Evolutionary conservation across 164 flowering plant genomes (phyloP).

Genomic region (Aristolochia fimbriata): DNA sequence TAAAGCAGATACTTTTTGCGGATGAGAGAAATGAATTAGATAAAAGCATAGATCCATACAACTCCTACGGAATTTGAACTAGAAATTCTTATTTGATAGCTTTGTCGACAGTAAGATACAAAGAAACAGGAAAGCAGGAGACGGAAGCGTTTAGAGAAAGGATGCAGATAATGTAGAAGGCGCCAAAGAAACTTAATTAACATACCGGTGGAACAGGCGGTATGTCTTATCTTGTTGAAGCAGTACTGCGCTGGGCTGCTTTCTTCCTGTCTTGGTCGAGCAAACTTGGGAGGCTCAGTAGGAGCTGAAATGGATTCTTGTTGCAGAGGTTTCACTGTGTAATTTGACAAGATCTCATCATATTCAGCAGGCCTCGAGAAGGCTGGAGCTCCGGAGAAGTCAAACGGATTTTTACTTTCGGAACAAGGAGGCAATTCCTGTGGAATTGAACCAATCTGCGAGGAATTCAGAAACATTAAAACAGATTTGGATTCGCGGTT

Average conservation of each 20-base stretch:
- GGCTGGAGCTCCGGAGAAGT: constrained; percentile 23
- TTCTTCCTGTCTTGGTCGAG: constrained; percentile 20
- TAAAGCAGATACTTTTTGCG: too few relatives aligned
- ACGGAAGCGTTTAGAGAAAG: too few relatives aligned
- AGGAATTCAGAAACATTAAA: not conserved
- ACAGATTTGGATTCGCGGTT: not conserved
- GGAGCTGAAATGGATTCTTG: constrained; percentile 3
- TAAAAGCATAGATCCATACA: too few relatives aligned
- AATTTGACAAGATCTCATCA: constrained; percentile 10
- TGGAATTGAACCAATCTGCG: constrained; percentile 15
- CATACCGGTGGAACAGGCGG: not conserved
- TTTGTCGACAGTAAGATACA: too few relatives aligned
- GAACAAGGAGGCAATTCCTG: constrained; percentile 11
- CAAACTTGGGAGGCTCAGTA: constrained; percentile 37
- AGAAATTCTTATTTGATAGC: too few relatives aligned
- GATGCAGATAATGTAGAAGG: too few relatives aligned
- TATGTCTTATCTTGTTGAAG: not conserved
- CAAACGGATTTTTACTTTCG: constrained; percentile 7
- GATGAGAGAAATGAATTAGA: too few relatives aligned
- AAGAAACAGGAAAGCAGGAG: too few relatives aligned
- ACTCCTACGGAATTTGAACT: too few relatives aligned
- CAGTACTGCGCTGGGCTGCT: not conserved
- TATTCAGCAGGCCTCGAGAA: constrained; percentile 37
- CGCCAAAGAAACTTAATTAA: not conserved
- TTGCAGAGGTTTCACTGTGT: constrained; percentile 7